Conservation (phyloP, 805 yeast genomes). For the Candida ponderosae region DNA sequence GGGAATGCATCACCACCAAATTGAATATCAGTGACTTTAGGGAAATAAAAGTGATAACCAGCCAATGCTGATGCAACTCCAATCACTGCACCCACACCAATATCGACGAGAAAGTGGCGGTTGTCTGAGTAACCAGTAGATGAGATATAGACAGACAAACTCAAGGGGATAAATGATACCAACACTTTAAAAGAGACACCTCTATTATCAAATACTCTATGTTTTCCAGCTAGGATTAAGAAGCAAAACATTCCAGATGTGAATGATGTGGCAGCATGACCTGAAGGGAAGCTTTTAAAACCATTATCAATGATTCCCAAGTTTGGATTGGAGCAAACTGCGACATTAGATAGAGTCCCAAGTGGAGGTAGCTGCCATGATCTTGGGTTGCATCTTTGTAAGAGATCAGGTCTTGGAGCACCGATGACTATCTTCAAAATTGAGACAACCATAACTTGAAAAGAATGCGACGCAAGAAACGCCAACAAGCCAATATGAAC, state of each 20-base stretch:
- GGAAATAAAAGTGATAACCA: conserved; percentile 35
- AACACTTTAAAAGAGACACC: conserved; percentile 27
- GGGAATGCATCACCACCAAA: conserved; percentile 33
- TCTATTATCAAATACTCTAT: conserved; percentile 28
- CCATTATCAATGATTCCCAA: conserved; percentile 35
- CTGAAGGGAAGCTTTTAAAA: conserved; percentile 51
- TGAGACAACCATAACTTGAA: conserved; percentile 31
- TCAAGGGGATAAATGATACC: conserved; percentile 26
- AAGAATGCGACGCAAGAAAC: conserved; percentile 28
- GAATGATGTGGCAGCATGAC: conserved; percentile 45
- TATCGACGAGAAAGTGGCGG: conserved; percentile 34
- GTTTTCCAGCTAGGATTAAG: conserved; percentile 26
- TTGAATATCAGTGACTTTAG: conserved; percentile 20
- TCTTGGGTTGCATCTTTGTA: conserved; percentile 39
- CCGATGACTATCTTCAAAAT: conserved; percentile 42
- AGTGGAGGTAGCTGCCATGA: conserved; percentile 23
- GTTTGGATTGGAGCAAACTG: conserved; percentile 36
- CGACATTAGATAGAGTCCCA: conserved; percentile 34
- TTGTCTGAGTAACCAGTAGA: conserved; percentile 40
- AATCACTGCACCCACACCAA: conserved; percentile 29
- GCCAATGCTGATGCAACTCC: conserved; percentile 27
- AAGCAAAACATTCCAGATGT: conserved; percentile 33
- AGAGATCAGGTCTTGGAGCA: conserved; percentile 45
- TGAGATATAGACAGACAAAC: conserved; percentile 26
- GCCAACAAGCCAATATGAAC: conserved; percentile 28